These are phyloP conservation scores for Plantago rigida DNA, from an alignment of 305 asterid genomes.

Conservation along the genomic window DNA sequence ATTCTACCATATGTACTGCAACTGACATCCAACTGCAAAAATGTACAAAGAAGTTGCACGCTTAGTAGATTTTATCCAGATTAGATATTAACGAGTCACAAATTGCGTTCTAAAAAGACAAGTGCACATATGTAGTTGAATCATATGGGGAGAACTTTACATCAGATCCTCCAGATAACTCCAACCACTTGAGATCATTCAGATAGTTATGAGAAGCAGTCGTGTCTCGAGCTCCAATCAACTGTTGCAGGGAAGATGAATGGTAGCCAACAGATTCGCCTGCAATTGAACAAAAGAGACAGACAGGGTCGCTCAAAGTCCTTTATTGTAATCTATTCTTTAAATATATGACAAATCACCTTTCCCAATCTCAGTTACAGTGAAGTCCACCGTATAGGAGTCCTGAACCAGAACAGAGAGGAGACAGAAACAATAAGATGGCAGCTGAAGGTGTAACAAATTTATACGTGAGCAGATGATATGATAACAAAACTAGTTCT, in stretches of 20 bases:
- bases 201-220: constrained; percentile 28
- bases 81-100: neutral
- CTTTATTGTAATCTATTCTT: neutral
- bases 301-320: neutral
- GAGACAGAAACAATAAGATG: constrained; percentile 21
- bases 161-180: constrained; percentile 51
- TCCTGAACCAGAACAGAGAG: constrained; percentile 44
- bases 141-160: constrained; percentile 35
- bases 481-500: neutral
- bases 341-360: constrained; percentile 37
- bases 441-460: constrained; percentile 14
- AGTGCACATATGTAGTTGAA: constrained; percentile 8
- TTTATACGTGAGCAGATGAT: constrained; percentile 1
- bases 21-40: constrained; percentile 42
- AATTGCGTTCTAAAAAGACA: constrained; percentile 2
- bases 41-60: constrained; percentile 15
- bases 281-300: constrained; percentile 26
- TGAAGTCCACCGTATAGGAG: constrained; percentile 55
- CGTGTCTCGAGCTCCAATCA: constrained; percentile 37
- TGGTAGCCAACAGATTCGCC: constrained; percentile 62
- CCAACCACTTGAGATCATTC: constrained; percentile 52
- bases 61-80: constrained; percentile 6
- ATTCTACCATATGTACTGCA: constrained; percentile 43
- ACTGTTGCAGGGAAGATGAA: constrained; percentile 51
- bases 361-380: constrained; percentile 59